Evolutionary conservation across 2,329 filamentous ascomycete genomes (phyloP).

Genomic region (Trichoderma asperellum): DNA sequence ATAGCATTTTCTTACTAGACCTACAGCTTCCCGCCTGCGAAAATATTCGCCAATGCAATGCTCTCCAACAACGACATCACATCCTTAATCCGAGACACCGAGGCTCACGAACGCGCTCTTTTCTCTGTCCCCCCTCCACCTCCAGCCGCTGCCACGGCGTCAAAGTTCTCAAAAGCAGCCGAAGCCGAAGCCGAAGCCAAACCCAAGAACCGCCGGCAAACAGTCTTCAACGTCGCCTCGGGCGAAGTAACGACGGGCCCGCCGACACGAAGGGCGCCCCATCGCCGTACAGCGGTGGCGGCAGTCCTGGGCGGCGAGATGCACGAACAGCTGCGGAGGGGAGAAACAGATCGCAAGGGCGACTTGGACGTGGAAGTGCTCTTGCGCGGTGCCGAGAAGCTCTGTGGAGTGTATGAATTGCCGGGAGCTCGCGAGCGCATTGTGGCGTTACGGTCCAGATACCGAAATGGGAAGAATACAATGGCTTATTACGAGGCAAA

Average conservation of each 20-base stretch:
- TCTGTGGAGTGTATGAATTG: slow-evolving; percentile 85
- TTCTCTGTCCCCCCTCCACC: slow-evolving; percentile 84
- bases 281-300: slow-evolving; percentile 81
- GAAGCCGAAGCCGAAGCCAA: slow-evolving; percentile 1
- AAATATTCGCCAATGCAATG: slow-evolving; percentile 92
- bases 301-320: slow-evolving; percentile 87
- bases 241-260: slow-evolving; percentile 64
- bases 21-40: slow-evolving; percentile 81
- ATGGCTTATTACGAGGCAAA: slow-evolving; percentile 79
- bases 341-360: slow-evolving; percentile 56
- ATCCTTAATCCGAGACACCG: slow-evolving; percentile 89
- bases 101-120: slow-evolving; percentile 89
- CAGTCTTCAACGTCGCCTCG: slow-evolving; percentile 67
- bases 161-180: slow-evolving; percentile 26
- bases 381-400: slow-evolving; percentile 83
- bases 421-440: slow-evolving; percentile 80
- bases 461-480: slow-evolving; percentile 72
- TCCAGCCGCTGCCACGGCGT: slow-evolving; percentile 46
- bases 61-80: slow-evolving; percentile 91
- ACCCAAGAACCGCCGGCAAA: slow-evolving; percentile 55
- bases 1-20: neutral
- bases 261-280: slow-evolving; percentile 54
- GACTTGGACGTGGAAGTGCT: slow-evolving; percentile 87
- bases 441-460: slow-evolving; percentile 68
- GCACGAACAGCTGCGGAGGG: slow-evolving; percentile 74